Conservation (phyloP, 345 rosid genomes). For the Gossypium turneri region DNA sequence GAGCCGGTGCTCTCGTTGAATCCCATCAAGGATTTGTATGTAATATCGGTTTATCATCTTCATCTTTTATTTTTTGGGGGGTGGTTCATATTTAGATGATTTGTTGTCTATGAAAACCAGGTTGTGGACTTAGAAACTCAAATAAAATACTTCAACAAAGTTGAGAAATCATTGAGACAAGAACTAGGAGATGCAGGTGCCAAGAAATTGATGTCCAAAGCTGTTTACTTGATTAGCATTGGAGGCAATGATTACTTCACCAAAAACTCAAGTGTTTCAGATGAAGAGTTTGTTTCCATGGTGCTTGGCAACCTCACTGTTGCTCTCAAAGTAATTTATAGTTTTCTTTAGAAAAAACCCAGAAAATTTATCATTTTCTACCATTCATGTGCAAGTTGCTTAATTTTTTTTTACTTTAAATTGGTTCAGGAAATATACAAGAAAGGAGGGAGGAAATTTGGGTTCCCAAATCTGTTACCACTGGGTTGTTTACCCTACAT, state of each 20-base stretch:
- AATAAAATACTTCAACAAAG: conserved; percentile 24
- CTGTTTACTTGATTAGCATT: conserved; percentile 27
- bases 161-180: conserved; percentile 20
- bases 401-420: neutral
- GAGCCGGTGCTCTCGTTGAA: conserved; percentile 33
- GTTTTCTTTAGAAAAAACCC: neutral
- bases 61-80: neutral
- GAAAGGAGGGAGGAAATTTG: conserved; percentile 45
- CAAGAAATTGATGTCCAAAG: conserved; percentile 18
- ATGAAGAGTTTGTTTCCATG: conserved; percentile 20
- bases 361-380: neutral
- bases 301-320: conserved; percentile 34
- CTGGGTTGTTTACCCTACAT: conserved; percentile 31
- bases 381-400: neutral
- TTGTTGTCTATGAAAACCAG: neutral
- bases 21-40: conserved; percentile 23
- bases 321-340: conserved; percentile 29
- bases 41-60: neutral
- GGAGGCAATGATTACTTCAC: conserved; percentile 21
- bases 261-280: conserved; percentile 23
- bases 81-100: neutral
- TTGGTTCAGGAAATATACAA: conserved; percentile 35
- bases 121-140: conserved; percentile 28
- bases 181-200: conserved; percentile 22
- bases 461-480: conserved; percentile 25